A percentile compares a stretch with the other conserved stretches of the same genome.
Conservation (phyloP, 306 rosid genomes). For the Ormosia semicastrata region DNA sequence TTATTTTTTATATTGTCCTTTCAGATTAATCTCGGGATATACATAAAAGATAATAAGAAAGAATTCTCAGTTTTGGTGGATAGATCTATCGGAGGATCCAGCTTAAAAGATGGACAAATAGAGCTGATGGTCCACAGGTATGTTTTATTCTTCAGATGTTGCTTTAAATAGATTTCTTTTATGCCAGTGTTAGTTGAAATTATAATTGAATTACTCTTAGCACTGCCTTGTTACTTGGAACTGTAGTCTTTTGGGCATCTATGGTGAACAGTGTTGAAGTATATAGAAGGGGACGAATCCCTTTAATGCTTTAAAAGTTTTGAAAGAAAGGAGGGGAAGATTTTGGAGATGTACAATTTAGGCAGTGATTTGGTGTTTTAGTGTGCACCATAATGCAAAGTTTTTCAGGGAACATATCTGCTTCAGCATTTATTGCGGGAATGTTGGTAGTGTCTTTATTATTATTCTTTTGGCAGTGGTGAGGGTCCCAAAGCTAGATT, state of each 20-base stretch:
- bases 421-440: not conserved
- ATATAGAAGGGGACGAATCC: not conserved
- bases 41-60: constrained; percentile 47
- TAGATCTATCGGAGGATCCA: constrained; percentile 81
- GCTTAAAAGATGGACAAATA: constrained; percentile 81
- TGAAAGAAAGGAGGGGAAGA: not conserved
- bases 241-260: constrained; percentile 10
- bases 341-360: not conserved
- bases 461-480: no score
- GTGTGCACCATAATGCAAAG: not conserved
- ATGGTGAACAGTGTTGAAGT: not conserved
- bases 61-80: constrained; percentile 83
- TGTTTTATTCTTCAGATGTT: constrained; percentile 3
- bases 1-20: constrained; percentile 5
- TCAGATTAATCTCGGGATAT: constrained; percentile 83
- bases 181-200: not conserved
- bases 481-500: no score
- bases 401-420: not conserved
- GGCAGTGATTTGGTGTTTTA: not conserved
- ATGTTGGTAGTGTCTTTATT: no score
- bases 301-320: not conserved
- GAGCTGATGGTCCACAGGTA: constrained; percentile 89
- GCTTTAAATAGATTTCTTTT: constrained; percentile 15
- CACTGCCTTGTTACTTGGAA: constrained; percentile 13
- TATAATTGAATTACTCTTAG: not conserved